Conservation (phyloP, 2,329 filamentous ascomycete genomes). For the Fusarium luffae region DNA sequence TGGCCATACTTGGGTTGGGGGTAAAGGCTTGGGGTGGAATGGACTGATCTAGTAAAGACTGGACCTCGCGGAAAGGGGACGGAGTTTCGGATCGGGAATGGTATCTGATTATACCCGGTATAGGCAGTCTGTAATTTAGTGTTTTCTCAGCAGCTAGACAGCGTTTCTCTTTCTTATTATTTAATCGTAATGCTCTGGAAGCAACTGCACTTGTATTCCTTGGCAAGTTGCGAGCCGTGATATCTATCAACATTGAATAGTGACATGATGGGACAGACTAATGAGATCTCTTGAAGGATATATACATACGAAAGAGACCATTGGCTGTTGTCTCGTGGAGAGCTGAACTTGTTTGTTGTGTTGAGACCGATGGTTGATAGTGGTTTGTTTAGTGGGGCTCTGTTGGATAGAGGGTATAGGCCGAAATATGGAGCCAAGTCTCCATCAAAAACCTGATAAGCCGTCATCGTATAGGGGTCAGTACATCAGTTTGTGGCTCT, state of each 20-base stretch:
- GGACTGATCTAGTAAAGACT: slow-evolving; percentile 37
- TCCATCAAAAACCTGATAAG: neutral
- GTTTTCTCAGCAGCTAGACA: slow-evolving; percentile 27
- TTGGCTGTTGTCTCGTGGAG: neutral
- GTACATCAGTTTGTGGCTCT: slow-evolving; percentile 40
- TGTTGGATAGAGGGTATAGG: accelerated
- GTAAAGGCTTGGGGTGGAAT: slow-evolving; percentile 7
- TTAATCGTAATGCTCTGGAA: slow-evolving; percentile 20
- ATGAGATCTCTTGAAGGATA: neutral
- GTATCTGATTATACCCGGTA: slow-evolving; percentile 46
- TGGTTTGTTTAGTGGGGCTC: neutral
- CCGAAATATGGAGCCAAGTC: accelerated
- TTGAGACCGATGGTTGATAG: neutral
- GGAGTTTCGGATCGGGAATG: slow-evolving; percentile 39
- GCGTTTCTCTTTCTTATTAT: neutral
- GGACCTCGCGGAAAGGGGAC: slow-evolving; percentile 35
- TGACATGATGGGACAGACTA: neutral
- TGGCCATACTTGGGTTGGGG: slow-evolving; percentile 18
- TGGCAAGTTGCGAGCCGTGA: neutral
- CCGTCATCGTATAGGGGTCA: slow-evolving; percentile 42
- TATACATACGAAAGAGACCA: neutral
- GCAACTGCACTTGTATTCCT: neutral
- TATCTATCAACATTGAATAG: neutral
- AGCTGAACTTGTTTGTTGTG: neutral
- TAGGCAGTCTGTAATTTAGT: slow-evolving; percentile 35